Conservation (phyloP, 2,329 filamentous ascomycete species). For the Fusarium brachygibbosum region DNA sequence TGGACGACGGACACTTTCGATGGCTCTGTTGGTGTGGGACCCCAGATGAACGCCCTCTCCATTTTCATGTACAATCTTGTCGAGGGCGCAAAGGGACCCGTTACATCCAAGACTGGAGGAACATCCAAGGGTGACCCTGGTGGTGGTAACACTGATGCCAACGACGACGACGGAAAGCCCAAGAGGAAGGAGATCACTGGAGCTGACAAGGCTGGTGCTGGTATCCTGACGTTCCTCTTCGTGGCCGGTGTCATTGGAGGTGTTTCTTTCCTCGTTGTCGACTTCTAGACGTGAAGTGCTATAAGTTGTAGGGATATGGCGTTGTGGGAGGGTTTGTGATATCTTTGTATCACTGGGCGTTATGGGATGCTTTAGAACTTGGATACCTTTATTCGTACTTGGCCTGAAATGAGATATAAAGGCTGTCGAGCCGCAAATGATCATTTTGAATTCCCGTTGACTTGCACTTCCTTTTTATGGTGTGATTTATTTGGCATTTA, state of each 20-base stretch:
- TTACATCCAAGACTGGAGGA: conserved; percentile 69
- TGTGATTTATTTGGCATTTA: not conserved
- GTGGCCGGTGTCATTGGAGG: conserved; percentile 64
- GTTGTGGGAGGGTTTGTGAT: conserved; percentile 5
- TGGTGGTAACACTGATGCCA: conserved; percentile 57
- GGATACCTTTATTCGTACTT: conserved; percentile 18
- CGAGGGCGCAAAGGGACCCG: conserved; percentile 57
- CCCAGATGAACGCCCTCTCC: conserved; percentile 77
- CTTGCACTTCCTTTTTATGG: not conserved
- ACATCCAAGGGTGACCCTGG: conserved; percentile 66
- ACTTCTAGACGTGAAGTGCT: conserved; percentile 2
- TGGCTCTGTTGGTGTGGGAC: conserved; percentile 72
- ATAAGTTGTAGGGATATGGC: not conserved
- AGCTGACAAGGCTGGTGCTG: conserved; percentile 68
- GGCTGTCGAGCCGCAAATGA: not conserved
- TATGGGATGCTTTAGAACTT: conserved; percentile 2
- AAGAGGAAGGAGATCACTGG: conserved; percentile 56
- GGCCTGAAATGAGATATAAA: not conserved
- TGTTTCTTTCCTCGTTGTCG: conserved; percentile 54
- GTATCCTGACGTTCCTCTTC: conserved; percentile 67
- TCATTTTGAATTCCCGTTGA: not conserved
- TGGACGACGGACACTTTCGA: conserved; percentile 73
- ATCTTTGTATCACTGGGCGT: conserved; percentile 18
- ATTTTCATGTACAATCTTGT: conserved; percentile 73
- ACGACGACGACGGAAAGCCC: conserved; percentile 47